Base-by-base conservation (phyloP, 1,139 yeast species). In the Hyphopichia buzzinii region DNA sequence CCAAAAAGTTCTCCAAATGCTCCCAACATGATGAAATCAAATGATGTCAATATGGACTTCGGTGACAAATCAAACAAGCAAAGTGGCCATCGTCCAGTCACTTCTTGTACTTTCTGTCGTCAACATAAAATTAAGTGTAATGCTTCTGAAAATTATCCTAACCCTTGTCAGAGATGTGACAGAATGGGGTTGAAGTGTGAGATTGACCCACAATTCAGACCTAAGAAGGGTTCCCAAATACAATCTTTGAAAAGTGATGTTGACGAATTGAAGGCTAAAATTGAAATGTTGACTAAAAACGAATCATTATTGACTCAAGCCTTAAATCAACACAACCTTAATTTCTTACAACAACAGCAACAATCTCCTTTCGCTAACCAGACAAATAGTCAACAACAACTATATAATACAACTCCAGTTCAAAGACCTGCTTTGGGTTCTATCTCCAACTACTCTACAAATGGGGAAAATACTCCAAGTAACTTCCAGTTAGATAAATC, bases 81-180 rank as follows among this genome's bases (percentile, higher is more conserved):
- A 33, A 56, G 70, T 0, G 73, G 74, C 11, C 90, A 84, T 50
- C 66, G 96, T 38, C 96, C 96, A 0, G 95, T 89, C 2, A 85
- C 96, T 0, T 84, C 95, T 3, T 90, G 97, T 55, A 86, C 96
- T 0, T 94, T 88, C 53, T 90, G 97, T 56, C 79, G 97, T 37
- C 97, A 90, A 55, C 97, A 89, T 56, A 90, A 90, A 60, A 88
- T 89, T 61, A 85, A 84, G 53, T 90, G 97, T 62, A 87, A 90
- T 54, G 97, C 97, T 0, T 77, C 87, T 3, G 92, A 85, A 17
- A 80, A 83, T 42, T 84, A 77, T 48, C 97, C 97, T 2, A 70
- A 72, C 11, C 87, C 96, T 0, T 90, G 97, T 57, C 76, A 83
- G 23, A 63, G 96, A 40, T 90, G 97, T 59, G 83, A 79, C 33